phyloP scores from a whole-genome alignment of 1,284 basidiomycete species.

The Golubevia sp. region DNA sequence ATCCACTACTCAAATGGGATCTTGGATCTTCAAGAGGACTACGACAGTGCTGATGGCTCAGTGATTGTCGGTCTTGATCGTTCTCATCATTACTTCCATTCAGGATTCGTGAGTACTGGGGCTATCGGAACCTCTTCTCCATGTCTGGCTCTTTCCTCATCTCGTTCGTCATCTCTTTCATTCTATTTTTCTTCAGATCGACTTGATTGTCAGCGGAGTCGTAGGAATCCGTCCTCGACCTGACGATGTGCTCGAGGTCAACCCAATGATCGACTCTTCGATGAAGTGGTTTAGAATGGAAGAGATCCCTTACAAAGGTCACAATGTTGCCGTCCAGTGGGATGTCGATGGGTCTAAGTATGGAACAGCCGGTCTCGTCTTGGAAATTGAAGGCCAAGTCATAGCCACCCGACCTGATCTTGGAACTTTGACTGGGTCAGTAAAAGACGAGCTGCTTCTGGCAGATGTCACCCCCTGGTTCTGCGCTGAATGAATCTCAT shows the following conservation, averaged over 20 bases:
- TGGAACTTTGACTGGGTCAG: background rate
- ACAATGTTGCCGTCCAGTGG: conserved; percentile 8
- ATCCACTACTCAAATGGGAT: conserved; percentile 1
- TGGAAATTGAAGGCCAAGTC: background rate
- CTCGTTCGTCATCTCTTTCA: no score
- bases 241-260: conserved; percentile 9
- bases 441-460: background rate
- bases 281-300: conserved; percentile 7
- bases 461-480: no score
- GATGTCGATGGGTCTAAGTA: conserved; percentile 7
- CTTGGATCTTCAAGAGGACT: conserved; percentile 9
- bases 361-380: background rate
- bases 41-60: conserved; percentile 4
- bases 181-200: no score
- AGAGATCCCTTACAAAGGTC: conserved; percentile 8
- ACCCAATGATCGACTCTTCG: conserved; percentile 7
- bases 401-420: background rate
- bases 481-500: no score
- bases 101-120: no score
- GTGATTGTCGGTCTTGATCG: conserved; percentile 9
- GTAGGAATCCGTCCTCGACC: conserved; percentile 5
- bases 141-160: no score
- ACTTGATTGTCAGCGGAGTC: conserved; percentile 8
- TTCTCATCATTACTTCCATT: conserved; percentile 10
- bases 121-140: no score